Base-by-base conservation (phyloP, 108 stramenopile species). In the Skeletonema tropicum region DNA sequence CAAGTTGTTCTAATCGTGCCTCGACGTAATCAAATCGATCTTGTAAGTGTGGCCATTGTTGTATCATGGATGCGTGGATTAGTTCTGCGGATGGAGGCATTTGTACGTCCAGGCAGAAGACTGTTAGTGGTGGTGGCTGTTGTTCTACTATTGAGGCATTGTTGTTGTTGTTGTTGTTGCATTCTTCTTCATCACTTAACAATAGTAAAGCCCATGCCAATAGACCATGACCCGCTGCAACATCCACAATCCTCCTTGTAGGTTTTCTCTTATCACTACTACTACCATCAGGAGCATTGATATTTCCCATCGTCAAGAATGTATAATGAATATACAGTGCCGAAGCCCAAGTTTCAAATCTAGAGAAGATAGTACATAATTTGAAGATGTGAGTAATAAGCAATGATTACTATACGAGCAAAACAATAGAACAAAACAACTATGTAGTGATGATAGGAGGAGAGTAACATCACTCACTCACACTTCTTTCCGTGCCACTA, bases 311-410 rank as follows among this genome's bases (percentile, higher is more conserved):
- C 12, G 52, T 23, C 12, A 76, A 73, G 77, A 90, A 90, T 5
- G 42, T 42, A 29, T 79, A 36, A 60, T 88, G 76, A 21, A 90
- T 86, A 35, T 90, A 77, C 39, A 87, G 52, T 14, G 89, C 89
- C 60, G 86, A 70, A 3, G 87, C 81, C 87, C 87, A 90, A 3
- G 89, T 88, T 33, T 90, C 87, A 71, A 90, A 90, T 5, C 33
- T 35, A 35, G 7, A n/a, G n/a, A n/a, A n/a, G n/a, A n/a, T n/a
- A n/a, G n/a, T n/a, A n/a, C n/a, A n/a, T n/a, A n/a, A n/a, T n/a
- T n/a, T n/a, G n/a, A n/a, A n/a, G n/a, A n/a, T n/a, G n/a, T n/a
- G n/a, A n/a, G n/a, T n/a, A n/a, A n/a, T n/a, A n/a, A n/a, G n/a
- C n/a, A n/a, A n/a, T n/a, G n/a, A n/a, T n/a, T n/a, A n/a, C n/a